Base-by-base conservation (phyloP, 352 stramenopile genomes). In the Globisporangium acanthophoron region DNA sequence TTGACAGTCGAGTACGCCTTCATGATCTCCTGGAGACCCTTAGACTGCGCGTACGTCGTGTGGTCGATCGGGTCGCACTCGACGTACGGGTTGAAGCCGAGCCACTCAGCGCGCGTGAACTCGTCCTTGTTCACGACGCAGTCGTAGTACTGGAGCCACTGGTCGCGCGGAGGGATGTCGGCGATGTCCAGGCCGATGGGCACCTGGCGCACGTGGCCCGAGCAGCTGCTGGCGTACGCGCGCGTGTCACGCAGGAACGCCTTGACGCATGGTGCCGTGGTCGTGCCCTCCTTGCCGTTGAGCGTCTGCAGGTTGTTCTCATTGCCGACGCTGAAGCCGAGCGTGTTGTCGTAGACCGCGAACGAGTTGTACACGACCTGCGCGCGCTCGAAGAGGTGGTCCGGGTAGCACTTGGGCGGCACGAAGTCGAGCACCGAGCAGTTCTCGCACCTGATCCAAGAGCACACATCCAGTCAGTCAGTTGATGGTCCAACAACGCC, bases 141-240 rank as follows among this genome's bases (percentile, higher is more conserved):
- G 68, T 92, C 80, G 59, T 87, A 92, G 63, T 92, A 92, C 60
- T 75, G 59, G 5, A 90, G 46, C 80, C 80, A 88, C 56, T 84
- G 73, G 16, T 64, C 64, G 29, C 82, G 71, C 8, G 80, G 82
- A 21, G 67, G 71, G 37, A 82, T 86, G 52, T 92, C 82, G 9
- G 82, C 82, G 51, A 88, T 82, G 44, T 90, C 80, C 0, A 92
- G 62, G 5, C 82, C 82, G 33, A 92, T 88, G 1, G 82, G 82
- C 33, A 92, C 78, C 50, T 80, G 62, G 5, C 82, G 75, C 11
- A 92, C 48, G 12, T 51, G 66, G 11, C 52, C 51, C 0, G 68
- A 58, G 43, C 80, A 90, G 53, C 65, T 66, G 6, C 62, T 58
- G 0, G 72, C 78, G 49, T 89, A 92, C 3, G 58, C 66, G 9